phyloP scores from a whole-genome alignment of 805 yeast genomes.

The Candida corydali region DNA sequence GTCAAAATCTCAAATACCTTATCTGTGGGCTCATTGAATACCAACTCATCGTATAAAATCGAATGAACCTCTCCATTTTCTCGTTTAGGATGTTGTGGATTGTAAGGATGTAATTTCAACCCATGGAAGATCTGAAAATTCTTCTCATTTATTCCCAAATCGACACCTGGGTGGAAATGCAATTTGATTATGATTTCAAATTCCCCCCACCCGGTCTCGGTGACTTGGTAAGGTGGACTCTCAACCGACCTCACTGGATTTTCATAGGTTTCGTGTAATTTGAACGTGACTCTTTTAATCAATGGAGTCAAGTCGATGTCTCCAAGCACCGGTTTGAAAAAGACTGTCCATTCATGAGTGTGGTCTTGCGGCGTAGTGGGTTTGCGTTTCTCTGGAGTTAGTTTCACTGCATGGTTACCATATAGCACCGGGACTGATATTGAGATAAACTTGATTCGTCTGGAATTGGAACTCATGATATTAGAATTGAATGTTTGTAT shows the following conservation, averaged over 20 bases:
- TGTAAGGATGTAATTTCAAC: conserved; percentile 86
- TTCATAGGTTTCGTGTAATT: conserved; percentile 90
- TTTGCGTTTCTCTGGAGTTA: conserved; percentile 35
- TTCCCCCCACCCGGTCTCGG: conserved; percentile 99
- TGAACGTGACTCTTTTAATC: conserved; percentile 88
- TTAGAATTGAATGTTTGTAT: no score
- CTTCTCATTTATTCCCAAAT: conserved; percentile 64
- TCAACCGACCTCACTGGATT: conserved; percentile 85
- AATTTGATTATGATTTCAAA: conserved; percentile 88
- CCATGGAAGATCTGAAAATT: conserved; percentile 83
- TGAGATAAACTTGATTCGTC: conserved; percentile 29
- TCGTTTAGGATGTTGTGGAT: conserved; percentile 33
- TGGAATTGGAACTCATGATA: conserved; percentile 17
- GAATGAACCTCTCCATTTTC: conserved; percentile 42
- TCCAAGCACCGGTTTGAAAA: conserved; percentile 65
- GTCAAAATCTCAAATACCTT: conserved; percentile 76
- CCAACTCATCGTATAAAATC: conserved; percentile 78
- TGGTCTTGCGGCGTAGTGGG: conserved; percentile 68
- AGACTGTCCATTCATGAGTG: conserved; percentile 94
- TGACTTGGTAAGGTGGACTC: conserved; percentile 87
- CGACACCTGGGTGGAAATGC: conserved; percentile 78
- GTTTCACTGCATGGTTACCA: conserved; percentile 36
- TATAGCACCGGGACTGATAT: conserved; percentile 41
- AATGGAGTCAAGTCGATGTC: conserved; percentile 77
- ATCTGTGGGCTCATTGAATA: conserved; percentile 95